These are phyloP conservation scores for Aspergillus tamarii DNA, from an alignment of 2,329 filamentous ascomycete genomes.

Conservation along the genomic window DNA sequence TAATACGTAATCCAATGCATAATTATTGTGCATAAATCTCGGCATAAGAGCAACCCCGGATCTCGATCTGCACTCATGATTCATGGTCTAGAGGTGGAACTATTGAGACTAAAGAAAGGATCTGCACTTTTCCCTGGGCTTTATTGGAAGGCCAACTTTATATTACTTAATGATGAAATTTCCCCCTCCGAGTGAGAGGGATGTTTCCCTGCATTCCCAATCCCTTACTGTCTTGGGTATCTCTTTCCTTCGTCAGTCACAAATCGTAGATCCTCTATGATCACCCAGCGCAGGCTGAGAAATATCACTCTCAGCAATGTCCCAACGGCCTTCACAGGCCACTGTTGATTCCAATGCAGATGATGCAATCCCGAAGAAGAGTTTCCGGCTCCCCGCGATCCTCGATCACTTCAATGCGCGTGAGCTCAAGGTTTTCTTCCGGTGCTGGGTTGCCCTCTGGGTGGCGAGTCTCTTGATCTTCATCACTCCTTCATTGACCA, in stretches of 20 bases:
- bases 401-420: conserved; percentile 51
- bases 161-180: background rate
- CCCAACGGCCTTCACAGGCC: background rate
- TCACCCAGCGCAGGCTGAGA: background rate
- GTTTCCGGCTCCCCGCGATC: conserved; percentile 12
- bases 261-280: background rate
- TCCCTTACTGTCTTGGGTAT: background rate
- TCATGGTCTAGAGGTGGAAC: background rate
- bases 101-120: background rate
- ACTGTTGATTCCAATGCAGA: background rate
- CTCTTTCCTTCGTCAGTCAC: background rate
- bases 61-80: background rate
- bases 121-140: background rate
- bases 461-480: conserved; percentile 51
- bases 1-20: background rate
- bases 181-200: background rate
- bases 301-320: background rate
- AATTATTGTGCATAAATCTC: background rate
- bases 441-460: conserved; percentile 53
- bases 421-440: conserved; percentile 53
- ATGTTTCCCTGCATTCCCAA: background rate
- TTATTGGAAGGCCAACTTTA: background rate
- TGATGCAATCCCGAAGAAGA: background rate
- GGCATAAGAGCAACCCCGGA: background rate
- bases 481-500: conserved; percentile 46